These are phyloP conservation scores for Nakazawaea wickerhamii DNA, from an alignment of 805 yeast species.

Conservation along the genomic window DNA sequence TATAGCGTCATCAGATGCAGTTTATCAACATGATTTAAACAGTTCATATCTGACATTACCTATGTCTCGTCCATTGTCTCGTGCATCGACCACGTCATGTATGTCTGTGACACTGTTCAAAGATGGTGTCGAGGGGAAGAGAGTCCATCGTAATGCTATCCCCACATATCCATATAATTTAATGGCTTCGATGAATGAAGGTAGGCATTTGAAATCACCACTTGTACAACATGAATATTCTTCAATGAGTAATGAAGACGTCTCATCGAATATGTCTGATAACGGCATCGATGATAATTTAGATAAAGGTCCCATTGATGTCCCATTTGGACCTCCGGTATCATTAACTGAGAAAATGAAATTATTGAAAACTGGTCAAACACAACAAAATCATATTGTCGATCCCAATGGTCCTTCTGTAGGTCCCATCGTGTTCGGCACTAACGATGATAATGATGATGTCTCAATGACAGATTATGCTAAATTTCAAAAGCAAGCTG, in stretches of 20 bases:
- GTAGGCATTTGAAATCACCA: neutral
- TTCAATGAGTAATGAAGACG: neutral
- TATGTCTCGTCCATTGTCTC: conserved; percentile 53
- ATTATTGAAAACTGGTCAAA: conserved; percentile 29
- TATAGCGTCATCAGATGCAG: conserved; percentile 23
- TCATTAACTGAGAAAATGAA: conserved; percentile 40
- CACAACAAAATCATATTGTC: neutral
- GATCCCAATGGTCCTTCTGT: conserved; percentile 9
- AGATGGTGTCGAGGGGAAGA: conserved; percentile 66
- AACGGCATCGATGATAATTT: conserved; percentile 2
- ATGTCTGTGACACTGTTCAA: conserved; percentile 71
- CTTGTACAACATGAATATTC: neutral
- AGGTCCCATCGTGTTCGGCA: conserved; percentile 9
- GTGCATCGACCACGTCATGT: conserved; percentile 60
- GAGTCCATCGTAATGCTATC: conserved; percentile 39
- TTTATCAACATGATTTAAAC: conserved; percentile 19
- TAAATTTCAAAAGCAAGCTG: conserved; percentile 9
- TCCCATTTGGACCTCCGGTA: conserved; percentile 33
- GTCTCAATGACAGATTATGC: conserved; percentile 6
- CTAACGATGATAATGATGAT: conserved; percentile 4
- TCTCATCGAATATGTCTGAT: neutral
- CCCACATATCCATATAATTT: conserved; percentile 33
- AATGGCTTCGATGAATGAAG: conserved; percentile 29
- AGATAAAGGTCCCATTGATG: conserved; percentile 16
- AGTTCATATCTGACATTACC: conserved; percentile 14